Evolutionary conservation across 768 basidiomycete species (phyloP), one percentile per base, ranked within the genome.

Genomic region (Suillus brevipes): DNA sequence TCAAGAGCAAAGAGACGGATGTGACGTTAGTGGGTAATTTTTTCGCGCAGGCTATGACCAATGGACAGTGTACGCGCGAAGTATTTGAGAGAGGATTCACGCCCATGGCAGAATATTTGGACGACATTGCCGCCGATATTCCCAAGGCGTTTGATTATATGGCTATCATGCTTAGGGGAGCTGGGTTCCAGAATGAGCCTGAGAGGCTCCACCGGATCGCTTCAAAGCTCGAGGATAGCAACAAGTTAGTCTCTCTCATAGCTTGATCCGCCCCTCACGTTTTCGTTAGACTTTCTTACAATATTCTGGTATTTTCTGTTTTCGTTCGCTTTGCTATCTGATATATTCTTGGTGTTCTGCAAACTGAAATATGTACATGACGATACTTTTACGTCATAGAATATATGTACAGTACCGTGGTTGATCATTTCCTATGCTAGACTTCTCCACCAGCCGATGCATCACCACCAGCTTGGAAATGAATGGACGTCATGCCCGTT

Each of bases 101-200:
- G 55, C 82, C 84, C 0, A 82, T 87, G 60, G 87, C 89, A 34
- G 92, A 94, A 77, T 78, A 89, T 63, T 83, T 99, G 70, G 94
- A 95, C 71, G 95, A 98, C 73, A 85, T 95, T 64, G 89, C 90
- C 37, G 89, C 95, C 69, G 95, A 99, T 74, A 91, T 91, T 55
- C 96, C 97, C 10, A 89, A 89, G 72, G 97, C 95, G 0, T 89
- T 90, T 79, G 75, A 83, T 50, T 85, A 89, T 65, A 88, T 94
- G 74, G 92, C 88, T 14, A 80, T 85, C 65, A 31, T 97, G 80
- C 77, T 97, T 64, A 88, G 85, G 74, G 89, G 87, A 36, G 85
- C 89, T 18, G 83, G 82, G 28, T 77, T 95, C 60, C 78, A 81
- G 67, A 73, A 73, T 70, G 86, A 89, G 67, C 84, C 87, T 66